Evolutionary conservation across 371 early-diverging fungal genomes (phyloP), one percentile per base, ranked within the genome.

Genomic region (Encephalitozoon intestinalis): DNA sequence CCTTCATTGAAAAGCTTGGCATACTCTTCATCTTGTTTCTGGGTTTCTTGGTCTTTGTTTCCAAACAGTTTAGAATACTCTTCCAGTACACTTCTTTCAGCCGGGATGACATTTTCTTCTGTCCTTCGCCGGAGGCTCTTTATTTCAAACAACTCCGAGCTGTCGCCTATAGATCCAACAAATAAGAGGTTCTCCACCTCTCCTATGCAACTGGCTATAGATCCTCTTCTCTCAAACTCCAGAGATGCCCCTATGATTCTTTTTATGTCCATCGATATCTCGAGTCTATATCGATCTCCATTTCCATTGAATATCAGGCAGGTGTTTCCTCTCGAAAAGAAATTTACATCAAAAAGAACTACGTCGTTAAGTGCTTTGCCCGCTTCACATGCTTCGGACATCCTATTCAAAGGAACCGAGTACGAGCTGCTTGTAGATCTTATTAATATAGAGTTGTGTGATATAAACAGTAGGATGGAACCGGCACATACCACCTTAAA

Each of bases 231-330:
- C 11, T 26, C 49, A 39, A 52, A 37, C 18, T 43, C 39, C 9
- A 69, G 11, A 4, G 11, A 37, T 37, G 53, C 41, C 9, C 53
- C 52, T 52, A 69, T 51, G 25, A 69, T 69, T 39, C 70, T 49
- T 51, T 49, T 53, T 26, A 51, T 69, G 41, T 69, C 70, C 41
- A 52, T 51, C 15, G 28, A 26, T 31, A 69, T 69, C 15, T 4
- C n/a, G 4, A 69, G 53, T 21, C 34, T 53, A n/a, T 52, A 69
- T 23, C 34, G 4, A 28, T 50, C 39, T 25, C 70, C 70, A 53
- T 69, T 53, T 4, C 70, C 70, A 18, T 69, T 69, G 30, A 69
- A 69, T 31, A 69, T 49, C 37, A 69, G 50, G 9, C 34, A 49
- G 2, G 15, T 9, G 6, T 51, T 53, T 40, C 53, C 49, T 31